Base-by-base conservation (phyloP, 441 rosid species). In the Pelargonium citronellum region DNA sequence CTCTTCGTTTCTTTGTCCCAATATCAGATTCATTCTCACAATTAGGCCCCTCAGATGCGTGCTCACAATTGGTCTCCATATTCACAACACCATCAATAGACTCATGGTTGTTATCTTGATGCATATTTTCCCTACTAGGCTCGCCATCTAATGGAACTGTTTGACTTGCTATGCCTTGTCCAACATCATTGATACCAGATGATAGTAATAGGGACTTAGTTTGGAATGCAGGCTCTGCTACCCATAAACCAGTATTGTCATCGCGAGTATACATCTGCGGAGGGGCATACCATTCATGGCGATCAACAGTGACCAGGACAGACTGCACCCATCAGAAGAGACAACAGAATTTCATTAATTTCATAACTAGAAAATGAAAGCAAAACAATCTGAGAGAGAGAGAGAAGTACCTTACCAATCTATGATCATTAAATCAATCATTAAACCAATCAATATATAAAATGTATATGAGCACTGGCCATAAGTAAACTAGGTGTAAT, bases 271-370 rank as follows among this genome's bases (percentile, higher is more conserved):
- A 95, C 80, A 87, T 84, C 80, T 84, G 96, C 43, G 99, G 95
- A 78, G 93, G 85, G 64, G 92, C 94, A 76, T 89, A 92, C 99
- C 99, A 95, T 77, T 91, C 98, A 81, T 95, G 98, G 71, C 94
- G 91, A 80, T 91, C 98, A 63, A 91, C 75, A 20, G 98, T 89
- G 68, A 92, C 95, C 74, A 95, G 75, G 73, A 83, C 93, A 67
- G 92, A 87, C 99, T 95, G 92, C 86, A 86, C 73, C 69, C 79
- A 87, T 69, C 67, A 68, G 37, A 69, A 37, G 3, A 69, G 66
- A 65, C 4, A 66, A 53, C 19, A 67, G 24, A 22, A 47, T 19
- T 15, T 12, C 8, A 60, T 69, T 5, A 16, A 37, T 57, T 0
- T 19, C 46, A 51, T 24, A 43, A 37, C 9, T 37, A 24, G 15